Evolutionary conservation across 352 stramenopile species (phyloP).

Genomic region (Pythium sukuiense): DNA sequence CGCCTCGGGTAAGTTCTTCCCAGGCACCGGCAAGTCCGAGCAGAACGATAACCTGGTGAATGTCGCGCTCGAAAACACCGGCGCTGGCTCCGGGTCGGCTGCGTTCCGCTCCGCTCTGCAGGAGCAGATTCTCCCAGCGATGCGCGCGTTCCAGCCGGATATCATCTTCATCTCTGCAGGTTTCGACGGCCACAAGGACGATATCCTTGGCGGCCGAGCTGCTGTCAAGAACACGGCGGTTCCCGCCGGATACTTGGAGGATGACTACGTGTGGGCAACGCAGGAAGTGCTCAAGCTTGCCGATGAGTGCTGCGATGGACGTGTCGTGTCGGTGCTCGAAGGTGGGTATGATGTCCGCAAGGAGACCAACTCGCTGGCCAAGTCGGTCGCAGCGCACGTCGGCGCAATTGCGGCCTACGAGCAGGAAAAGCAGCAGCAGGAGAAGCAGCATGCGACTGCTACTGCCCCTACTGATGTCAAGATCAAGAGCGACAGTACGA

Average conservation of each 20-base stretch:
- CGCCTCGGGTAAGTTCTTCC: conserved; percentile 73
- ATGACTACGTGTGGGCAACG: conserved; percentile 83
- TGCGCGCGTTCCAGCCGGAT: conserved; percentile 68
- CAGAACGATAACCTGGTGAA: conserved; percentile 68
- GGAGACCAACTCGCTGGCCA: conserved; percentile 81
- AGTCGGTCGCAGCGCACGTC: conserved; percentile 79
- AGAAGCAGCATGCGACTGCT: neutral
- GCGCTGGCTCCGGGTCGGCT: conserved; percentile 57
- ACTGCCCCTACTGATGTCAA: neutral
- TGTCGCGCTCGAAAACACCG: conserved; percentile 73
- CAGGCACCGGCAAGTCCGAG: conserved; percentile 66
- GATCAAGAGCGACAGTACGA: conserved; percentile 22
- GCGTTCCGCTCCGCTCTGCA: conserved; percentile 65
- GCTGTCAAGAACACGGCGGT: conserved; percentile 78
- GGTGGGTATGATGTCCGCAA: conserved; percentile 81
- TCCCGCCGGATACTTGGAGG: conserved; percentile 77
- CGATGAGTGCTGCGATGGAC: conserved; percentile 73
- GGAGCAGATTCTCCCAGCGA: conserved; percentile 71
- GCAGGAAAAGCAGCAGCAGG: conserved; percentile 26
- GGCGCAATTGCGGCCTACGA: conserved; percentile 70
- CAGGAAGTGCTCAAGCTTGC: conserved; percentile 75
- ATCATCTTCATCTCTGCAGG: conserved; percentile 89
- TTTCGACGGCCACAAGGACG: conserved; percentile 87
- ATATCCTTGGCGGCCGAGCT: conserved; percentile 77
- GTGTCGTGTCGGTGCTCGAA: conserved; percentile 85